Percentiles rank a stretch among this genome's conserved stretches.
Evolutionary conservation across 2,329 filamentous ascomycete genomes (phyloP).

Genomic region (Fusarium sp.): DNA sequence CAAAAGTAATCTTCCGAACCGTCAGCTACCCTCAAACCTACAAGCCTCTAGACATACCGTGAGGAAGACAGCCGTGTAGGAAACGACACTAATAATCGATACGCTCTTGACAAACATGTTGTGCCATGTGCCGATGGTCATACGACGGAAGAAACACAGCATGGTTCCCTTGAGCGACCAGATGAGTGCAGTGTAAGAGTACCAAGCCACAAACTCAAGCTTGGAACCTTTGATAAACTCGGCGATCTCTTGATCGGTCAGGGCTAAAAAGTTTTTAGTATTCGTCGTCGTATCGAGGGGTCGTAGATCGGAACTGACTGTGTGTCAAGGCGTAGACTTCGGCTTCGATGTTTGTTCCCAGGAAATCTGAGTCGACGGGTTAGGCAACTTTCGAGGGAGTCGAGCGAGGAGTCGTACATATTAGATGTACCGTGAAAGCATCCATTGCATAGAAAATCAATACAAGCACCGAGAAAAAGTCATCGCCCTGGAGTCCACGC

Average conservation of each 20-base stretch:
- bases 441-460: conserved; percentile 54
- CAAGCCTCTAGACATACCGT: conserved; percentile 24
- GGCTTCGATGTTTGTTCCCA: conserved; percentile 45
- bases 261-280: conserved; percentile 15
- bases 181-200: conserved; percentile 55
- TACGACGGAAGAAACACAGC: conserved; percentile 50
- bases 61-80: conserved; percentile 40
- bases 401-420: conserved; percentile 38
- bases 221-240: conserved; percentile 54
- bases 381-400: fast-evolving
- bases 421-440: conserved; percentile 54
- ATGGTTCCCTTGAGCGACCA: conserved; percentile 54
- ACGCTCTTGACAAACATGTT: conserved; percentile 40
- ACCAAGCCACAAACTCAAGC: conserved; percentile 58
- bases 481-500: conserved; percentile 57
- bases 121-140: conserved; percentile 49
- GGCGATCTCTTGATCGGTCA: conserved; percentile 49
- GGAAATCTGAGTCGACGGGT: conserved; percentile 24
- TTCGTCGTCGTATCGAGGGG: fast-evolving
- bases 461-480: conserved; percentile 55
- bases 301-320: conserved; percentile 6
- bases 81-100: background rate
- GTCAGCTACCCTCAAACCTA: background rate
- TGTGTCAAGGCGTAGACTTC: background rate
- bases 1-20: conserved; percentile 35